Percentiles rank a stretch among this genome's conserved stretches.
phyloP scores from a whole-genome alignment of 495 filamentous ascomycete genomes.

The Chaetomium fimeti region DNA sequence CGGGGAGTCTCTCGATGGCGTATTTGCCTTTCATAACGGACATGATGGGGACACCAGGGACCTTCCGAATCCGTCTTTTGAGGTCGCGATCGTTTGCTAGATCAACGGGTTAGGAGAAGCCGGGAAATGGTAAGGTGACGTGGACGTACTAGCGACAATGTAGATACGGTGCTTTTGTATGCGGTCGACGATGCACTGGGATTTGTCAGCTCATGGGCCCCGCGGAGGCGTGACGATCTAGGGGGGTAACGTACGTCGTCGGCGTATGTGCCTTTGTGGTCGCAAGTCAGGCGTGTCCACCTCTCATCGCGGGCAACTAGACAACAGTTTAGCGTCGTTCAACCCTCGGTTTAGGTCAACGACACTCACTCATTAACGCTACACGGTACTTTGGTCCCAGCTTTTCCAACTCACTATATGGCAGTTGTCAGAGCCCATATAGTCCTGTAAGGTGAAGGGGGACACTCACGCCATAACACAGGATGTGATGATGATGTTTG shows the following conservation, averaged over 20 bases:
- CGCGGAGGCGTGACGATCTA: background rate
- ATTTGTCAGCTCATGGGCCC: constrained; percentile 12
- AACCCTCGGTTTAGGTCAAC: background rate
- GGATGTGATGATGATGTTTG: constrained; percentile 66
- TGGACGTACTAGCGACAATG: constrained; percentile 60
- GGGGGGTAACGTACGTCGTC: constrained; percentile 57
- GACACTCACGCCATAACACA: constrained; percentile 53
- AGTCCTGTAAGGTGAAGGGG: background rate
- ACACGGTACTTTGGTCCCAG: constrained; percentile 86
- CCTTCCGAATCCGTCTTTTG: constrained; percentile 78
- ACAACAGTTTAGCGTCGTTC: constrained; percentile 12
- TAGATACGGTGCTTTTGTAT: constrained; percentile 76
- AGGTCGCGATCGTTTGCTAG: constrained; percentile 78
- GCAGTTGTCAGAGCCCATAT: constrained; percentile 39
- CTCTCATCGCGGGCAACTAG: constrained; percentile 85
- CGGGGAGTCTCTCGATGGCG: constrained; percentile 85
- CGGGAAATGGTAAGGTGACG: background rate
- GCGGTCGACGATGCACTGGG: constrained; percentile 76
- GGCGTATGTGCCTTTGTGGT: constrained; percentile 89
- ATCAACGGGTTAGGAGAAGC: background rate
- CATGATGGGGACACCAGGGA: constrained; percentile 60
- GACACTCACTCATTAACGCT: constrained; percentile 58
- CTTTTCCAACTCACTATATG: constrained; percentile 74
- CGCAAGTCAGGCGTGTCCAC: constrained; percentile 79
- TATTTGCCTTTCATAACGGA: constrained; percentile 79